These are phyloP conservation scores for Ophiostoma quercus DNA, from an alignment of 2,329 filamentous ascomycete genomes.

Conservation along the genomic window DNA sequence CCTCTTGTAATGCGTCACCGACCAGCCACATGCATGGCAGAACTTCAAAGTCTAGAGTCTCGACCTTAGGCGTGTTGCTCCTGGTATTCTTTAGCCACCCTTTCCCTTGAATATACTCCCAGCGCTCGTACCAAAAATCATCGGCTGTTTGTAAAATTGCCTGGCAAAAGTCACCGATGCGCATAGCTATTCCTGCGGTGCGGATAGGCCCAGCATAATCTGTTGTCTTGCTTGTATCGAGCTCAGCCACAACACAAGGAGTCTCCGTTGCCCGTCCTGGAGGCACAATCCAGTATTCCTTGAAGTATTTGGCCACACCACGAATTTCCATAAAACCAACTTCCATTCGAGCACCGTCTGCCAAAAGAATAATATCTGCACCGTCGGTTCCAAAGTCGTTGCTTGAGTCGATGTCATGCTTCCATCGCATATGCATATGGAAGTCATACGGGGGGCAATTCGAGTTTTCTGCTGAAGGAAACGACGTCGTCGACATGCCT, in stretches of 20 bases:
- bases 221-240: neutral
- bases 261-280: neutral
- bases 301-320: slow-evolving; percentile 7
- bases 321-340: neutral
- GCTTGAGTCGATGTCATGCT: neutral
- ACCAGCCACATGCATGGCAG: neutral
- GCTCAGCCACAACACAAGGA: neutral
- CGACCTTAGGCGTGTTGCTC: neutral
- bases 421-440: neutral
- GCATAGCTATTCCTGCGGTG: neutral
- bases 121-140: slow-evolving; percentile 10
- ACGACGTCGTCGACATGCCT: neutral
- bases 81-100: neutral
- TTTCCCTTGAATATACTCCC: neutral
- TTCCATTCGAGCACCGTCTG: slow-evolving; percentile 1
- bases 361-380: neutral
- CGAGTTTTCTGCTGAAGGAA: neutral
- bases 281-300: slow-evolving; percentile 9
- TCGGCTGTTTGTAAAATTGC: neutral
- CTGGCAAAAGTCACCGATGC: slow-evolving; percentile 7
- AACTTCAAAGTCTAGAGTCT: neutral
- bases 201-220: neutral
- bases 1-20: neutral
- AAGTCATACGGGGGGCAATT: neutral
- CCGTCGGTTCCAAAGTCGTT: neutral